Base-by-base conservation (phyloP, 164 flowering plant genomes). In the Pachysandra terminalis region DNA sequence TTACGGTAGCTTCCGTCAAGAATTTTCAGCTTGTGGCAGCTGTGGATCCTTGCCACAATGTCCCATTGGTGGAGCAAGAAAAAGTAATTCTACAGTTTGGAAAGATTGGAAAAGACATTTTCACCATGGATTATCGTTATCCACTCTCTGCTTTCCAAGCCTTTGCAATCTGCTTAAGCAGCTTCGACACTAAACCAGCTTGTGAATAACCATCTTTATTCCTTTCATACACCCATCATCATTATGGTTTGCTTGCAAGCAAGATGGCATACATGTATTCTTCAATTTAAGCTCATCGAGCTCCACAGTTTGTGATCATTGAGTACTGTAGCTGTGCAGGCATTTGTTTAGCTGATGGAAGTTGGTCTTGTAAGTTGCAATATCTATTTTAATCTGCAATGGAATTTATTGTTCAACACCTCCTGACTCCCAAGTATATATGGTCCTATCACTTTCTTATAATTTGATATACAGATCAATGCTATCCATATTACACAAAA, bases 1-100 rank as follows among this genome's bases (percentile, higher is more conserved):
- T 90, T 19, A 92, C 96, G 0, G 98, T 93, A 53, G 98, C 98
- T 2, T 93, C 98, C 9, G 96, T 93, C 19, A 93, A 93, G 84
- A 93, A 93, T 67, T 93, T 93, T 75, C 98, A 90, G 86, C 86
- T 90, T 22, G 93, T 86, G 61, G 95, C 93, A 35, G 78, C 89
- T 53, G 88, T 77, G 35, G 89, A 87, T 26, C 75, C 84, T 35
- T 59, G 75, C 51, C 83, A 78, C 61, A 78, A 87, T 59, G 71
- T 86, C 60, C 71, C 91, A 5, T 65, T 59, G 14, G 79, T 78
- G 23, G 96, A 90, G 68, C 93, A 84, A 70, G 98, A 90, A 49
- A 89, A 78, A 68, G 96, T 90, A 32, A 86, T 89, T 26, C 79
- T 93, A 9, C 97, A 90, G 62, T 90, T 90, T 73, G 97, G 98